Evolutionary conservation across 2,329 filamentous ascomycete species (phyloP), one percentile per base, ranked within the genome.

Genomic region (Cylindrodendrum hubeiense): DNA sequence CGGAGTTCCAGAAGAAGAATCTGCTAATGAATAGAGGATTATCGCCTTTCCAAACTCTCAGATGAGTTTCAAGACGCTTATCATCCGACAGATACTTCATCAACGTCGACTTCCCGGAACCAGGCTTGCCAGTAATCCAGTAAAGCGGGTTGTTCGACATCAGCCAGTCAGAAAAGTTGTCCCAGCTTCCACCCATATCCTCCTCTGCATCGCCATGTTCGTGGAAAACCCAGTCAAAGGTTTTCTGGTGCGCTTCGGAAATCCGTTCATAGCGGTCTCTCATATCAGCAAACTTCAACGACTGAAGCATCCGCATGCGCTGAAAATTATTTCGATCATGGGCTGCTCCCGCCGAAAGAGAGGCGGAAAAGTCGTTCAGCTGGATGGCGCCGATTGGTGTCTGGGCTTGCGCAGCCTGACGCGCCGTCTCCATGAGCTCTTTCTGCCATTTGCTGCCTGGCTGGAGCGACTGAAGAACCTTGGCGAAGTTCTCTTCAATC

Each of bases 121-220:
- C 55, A 13, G 55, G 5, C 44, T 58, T 58, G n/a, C 55, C 55
- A n/a, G 55, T 58, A 21, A 58, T 50, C 44, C 55, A 58, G 22
- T 50, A 58, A 13, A 58, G 30, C 9, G 24, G n/a, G 15, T 22
- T 19, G 4, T 58, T 17, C 26, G 21, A 34, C 17, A n/a, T 30
- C 3, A 33, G 10, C 22, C 30, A 49, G 3, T 30, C 28, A 9
- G 3, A 3, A 30, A 30, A 30, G 4, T 30, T 30, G 28, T 30
- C 28, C 28, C 28, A 30, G 28, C 28, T 30, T 9, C 28, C 28
- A 9, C 4, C 28, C 5, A 30, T 8, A 9, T 30, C 28, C 28
- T 30, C 28, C 28, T 30, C 28, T 30, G 3, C 28, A 30, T 5
- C 5, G 5, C 28, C 4, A 3, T 7, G 46, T 26, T 22, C 19